These are phyloP conservation scores for Parastagonospora avenae DNA, from an alignment of 2,329 filamentous ascomycete genomes.

Conservation along the genomic window DNA sequence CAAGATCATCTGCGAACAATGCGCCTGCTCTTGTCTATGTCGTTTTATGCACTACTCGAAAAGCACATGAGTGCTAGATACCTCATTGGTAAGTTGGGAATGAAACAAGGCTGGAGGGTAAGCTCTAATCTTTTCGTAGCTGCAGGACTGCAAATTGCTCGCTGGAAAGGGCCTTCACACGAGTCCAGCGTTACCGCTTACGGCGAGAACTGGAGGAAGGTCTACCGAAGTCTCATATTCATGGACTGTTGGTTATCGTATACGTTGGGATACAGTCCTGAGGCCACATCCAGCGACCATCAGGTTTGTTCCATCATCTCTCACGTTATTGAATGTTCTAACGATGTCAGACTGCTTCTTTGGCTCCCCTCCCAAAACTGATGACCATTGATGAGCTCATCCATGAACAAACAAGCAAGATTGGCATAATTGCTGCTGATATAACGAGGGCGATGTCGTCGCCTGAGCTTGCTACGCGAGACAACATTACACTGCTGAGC, in stretches of 20 bases:
- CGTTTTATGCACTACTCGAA: constrained; percentile 44
- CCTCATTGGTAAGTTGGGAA: constrained; percentile 37
- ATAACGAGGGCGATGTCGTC: constrained; percentile 40
- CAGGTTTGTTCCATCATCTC: too few species aligned
- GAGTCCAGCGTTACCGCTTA: neutral
- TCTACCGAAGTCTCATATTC: constrained; percentile 45
- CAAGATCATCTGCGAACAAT: constrained; percentile 41
- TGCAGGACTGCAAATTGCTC: constrained; percentile 44
- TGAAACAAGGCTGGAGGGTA: neutral
- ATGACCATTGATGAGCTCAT: constrained; percentile 39
- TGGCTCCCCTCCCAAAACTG: constrained; percentile 10
- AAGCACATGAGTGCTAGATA: constrained; percentile 48
- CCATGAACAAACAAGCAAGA: constrained; percentile 41
- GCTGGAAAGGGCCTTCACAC: constrained; percentile 34
- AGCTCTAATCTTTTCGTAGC: constrained; percentile 19
- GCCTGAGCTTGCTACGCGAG: constrained; percentile 36
- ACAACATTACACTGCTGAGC: constrained; percentile 35
- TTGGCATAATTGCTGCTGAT: constrained; percentile 44
- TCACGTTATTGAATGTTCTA: constrained; percentile 7
- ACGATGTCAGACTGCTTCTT: constrained; percentile 31
- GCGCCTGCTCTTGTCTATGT: constrained; percentile 42
- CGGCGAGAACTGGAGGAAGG: constrained; percentile 30
- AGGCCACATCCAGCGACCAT: constrained; percentile 38
- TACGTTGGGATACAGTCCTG: constrained; percentile 43
- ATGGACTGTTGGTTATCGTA: constrained; percentile 49